Evolutionary conservation across 2,329 filamentous ascomycete genomes (phyloP), one percentile per base, ranked within the genome.

Genomic region (Metarhizium robertsii): DNA sequence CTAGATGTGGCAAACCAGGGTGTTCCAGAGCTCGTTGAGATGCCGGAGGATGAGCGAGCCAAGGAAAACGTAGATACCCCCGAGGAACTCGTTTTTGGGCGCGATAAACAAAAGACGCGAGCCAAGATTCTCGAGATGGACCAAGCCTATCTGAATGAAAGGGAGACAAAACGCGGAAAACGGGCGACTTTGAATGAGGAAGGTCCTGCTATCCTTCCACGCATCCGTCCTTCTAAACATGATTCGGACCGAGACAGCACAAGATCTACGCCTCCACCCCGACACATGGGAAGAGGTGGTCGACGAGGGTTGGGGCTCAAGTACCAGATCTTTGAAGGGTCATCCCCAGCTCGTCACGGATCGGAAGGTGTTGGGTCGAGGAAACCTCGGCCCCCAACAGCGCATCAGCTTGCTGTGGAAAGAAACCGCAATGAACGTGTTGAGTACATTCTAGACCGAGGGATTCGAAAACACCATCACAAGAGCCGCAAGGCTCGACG

Each of bases 381-480:
- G 56, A 85, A 90, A 65, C 84, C 86, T 8, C 80, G 89, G 1
- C 88, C 88, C 2, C 81, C 90, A 0, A 94, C 89, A 0, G 87
- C 88, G 40, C 89, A 94, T 69, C 89, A 94, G 69, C 75, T 91
- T 43, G 88, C 88, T 0, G 87, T 94, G 1, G 88, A 91, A 68
- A 81, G 85, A 55, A 91, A 92, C 68, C 79, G 89, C 18, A 87
- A 83, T 58, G 83, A 89, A 64, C 84, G 88, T 6, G 88, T 92
- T n/a, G 86, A 91, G 64, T 86, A 91, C 63, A 88, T 90, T 53
- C 79, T 94, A 16, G 86, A 90, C 61, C 83, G 85, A n/a, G 85
- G 86, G 34, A 74, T 92, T 38, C 82, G 86, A 51, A 79, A 77
- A 60, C 76, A 82, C 53, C 86, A 91, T 64, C 81, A 84, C 65